A percentile compares a stretch with the other conserved stretches of the same genome.
Conservation (phyloP, 2,329 filamentous ascomycete genomes). For the Fusarium scirpi region DNA sequence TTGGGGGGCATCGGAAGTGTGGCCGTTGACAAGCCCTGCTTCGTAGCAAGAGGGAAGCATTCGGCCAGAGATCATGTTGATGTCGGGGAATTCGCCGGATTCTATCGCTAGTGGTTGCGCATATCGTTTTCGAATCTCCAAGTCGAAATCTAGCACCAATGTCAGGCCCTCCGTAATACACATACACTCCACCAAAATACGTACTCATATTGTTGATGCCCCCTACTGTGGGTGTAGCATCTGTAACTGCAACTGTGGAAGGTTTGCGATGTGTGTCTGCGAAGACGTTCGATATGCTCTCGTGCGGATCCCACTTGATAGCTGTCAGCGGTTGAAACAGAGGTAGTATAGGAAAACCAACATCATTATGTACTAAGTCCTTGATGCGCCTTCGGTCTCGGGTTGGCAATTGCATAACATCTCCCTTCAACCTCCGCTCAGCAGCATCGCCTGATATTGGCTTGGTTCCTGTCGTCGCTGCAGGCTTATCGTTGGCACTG, state of each 20-base stretch:
- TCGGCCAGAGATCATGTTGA: constrained; percentile 70
- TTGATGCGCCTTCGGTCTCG: constrained; percentile 75
- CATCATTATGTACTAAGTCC: constrained; percentile 71
- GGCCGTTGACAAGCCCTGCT: constrained; percentile 69
- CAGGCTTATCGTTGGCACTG: constrained; percentile 76
- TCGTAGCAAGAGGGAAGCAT: constrained; percentile 79
- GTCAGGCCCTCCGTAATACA: constrained; percentile 33
- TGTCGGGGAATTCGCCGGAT: constrained; percentile 76
- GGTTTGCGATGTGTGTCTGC: constrained; percentile 62
- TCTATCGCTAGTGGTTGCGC: constrained; percentile 73
- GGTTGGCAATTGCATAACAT: constrained; percentile 77
- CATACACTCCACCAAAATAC: constrained; percentile 46
- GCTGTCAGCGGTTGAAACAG: constrained; percentile 33
- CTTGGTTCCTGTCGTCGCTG: constrained; percentile 67
- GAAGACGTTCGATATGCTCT: constrained; percentile 65
- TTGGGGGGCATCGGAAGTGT: constrained; percentile 69
- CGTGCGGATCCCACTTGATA: constrained; percentile 65
- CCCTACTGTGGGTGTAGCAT: constrained; percentile 76
- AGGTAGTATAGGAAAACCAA: constrained; percentile 53
- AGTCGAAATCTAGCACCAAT: constrained; percentile 66
- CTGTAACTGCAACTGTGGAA: constrained; percentile 61
- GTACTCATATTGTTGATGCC: constrained; percentile 85
- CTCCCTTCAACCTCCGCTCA: constrained; percentile 73
- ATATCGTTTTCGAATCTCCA: constrained; percentile 76
- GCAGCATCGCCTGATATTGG: constrained; percentile 73